phyloP scores from a whole-genome alignment of 1,284 basidiomycete species.

The Hemileia vastatrix region DNA sequence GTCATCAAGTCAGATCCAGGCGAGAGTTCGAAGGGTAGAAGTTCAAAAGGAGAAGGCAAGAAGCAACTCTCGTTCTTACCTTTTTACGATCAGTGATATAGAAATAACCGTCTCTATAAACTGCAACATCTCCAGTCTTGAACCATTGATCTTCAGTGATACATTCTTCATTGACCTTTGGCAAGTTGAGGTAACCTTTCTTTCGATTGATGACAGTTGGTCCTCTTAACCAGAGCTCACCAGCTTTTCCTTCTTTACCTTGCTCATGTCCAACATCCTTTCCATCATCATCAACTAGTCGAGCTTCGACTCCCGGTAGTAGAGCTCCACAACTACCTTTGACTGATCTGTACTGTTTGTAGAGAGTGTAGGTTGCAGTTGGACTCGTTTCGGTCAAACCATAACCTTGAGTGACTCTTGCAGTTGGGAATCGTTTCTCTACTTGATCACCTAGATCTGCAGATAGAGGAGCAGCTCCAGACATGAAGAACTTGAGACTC shows the following conservation, averaged over 20 bases:
- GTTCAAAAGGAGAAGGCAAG: too few relatives aligned
- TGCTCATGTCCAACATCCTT: slow-evolving; percentile 44
- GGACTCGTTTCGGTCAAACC: slow-evolving; percentile 50
- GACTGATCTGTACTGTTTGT: too few relatives aligned
- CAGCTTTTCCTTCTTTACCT: slow-evolving; percentile 53
- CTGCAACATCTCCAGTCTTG: slow-evolving; percentile 60
- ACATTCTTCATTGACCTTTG: slow-evolving; percentile 55
- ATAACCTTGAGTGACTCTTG: slow-evolving; percentile 50
- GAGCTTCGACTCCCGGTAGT: slow-evolving; percentile 65
- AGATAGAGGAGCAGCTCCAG: slow-evolving; percentile 73
- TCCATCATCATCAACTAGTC: slow-evolving; percentile 57
- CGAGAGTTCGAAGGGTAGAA: background rate
- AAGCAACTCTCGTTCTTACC: too few relatives aligned
- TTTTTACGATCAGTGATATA: slow-evolving; percentile 47
- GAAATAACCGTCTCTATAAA: slow-evolving; percentile 35
- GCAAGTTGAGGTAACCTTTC: slow-evolving; percentile 61
- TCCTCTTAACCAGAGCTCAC: slow-evolving; percentile 72
- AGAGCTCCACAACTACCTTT: too few relatives aligned
- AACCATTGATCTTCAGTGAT: slow-evolving; percentile 69
- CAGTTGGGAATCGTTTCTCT: slow-evolving; percentile 53
- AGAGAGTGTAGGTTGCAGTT: too few relatives aligned
- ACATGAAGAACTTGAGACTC: slow-evolving; percentile 55
- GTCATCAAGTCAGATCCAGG: background rate
- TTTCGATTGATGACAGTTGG: slow-evolving; percentile 68
- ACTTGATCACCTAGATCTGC: slow-evolving; percentile 55